Conservation (phyloP, 139 green algal species). For the Pycnococcus provasolii region DNA sequence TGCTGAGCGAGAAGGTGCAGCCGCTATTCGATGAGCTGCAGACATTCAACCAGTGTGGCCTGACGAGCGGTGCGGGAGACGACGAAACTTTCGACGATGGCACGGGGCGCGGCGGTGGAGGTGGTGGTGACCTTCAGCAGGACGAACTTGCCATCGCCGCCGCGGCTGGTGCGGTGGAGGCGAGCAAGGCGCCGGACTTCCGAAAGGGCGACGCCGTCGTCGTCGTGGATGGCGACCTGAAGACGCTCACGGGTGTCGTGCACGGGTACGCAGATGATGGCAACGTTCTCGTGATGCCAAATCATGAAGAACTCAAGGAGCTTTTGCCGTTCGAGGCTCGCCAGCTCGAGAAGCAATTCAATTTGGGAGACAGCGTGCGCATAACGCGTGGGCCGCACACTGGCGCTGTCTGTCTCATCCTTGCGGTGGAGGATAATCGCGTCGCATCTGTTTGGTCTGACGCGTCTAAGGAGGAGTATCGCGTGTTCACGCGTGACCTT, state of each 20-base stretch:
- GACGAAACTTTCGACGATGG: background rate
- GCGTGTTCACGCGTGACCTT: slow-evolving; percentile 73
- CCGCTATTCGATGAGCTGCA: slow-evolving; percentile 83
- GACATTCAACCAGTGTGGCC: slow-evolving; percentile 56
- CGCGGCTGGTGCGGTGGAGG: background rate
- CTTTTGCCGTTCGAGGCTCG: slow-evolving; percentile 37
- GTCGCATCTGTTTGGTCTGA: slow-evolving; percentile 64
- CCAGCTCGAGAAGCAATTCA: slow-evolving; percentile 40
- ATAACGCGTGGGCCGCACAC: slow-evolving; percentile 64
- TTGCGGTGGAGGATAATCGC: slow-evolving; percentile 44
- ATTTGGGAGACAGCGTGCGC: slow-evolving; percentile 58
- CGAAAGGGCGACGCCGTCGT: slow-evolving; percentile 45
- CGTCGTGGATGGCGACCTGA: slow-evolving; percentile 69
- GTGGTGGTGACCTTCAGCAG: background rate
- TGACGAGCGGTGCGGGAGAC: slow-evolving; percentile 18
- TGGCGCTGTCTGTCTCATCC: slow-evolving; percentile 76
- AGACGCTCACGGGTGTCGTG: slow-evolving; percentile 55
- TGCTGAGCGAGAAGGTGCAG: too few relatives aligned
- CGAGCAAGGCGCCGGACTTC: slow-evolving; percentile 10
- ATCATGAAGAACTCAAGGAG: slow-evolving; percentile 44
- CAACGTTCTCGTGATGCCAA: slow-evolving; percentile 50
- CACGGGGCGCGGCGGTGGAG: background rate
- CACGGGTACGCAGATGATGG: slow-evolving; percentile 40
- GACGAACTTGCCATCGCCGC: background rate
- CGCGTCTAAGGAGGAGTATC: slow-evolving; percentile 59